phyloP scores from a whole-genome alignment of 306 rosid genomes.

The Prunus fruticosa region DNA sequence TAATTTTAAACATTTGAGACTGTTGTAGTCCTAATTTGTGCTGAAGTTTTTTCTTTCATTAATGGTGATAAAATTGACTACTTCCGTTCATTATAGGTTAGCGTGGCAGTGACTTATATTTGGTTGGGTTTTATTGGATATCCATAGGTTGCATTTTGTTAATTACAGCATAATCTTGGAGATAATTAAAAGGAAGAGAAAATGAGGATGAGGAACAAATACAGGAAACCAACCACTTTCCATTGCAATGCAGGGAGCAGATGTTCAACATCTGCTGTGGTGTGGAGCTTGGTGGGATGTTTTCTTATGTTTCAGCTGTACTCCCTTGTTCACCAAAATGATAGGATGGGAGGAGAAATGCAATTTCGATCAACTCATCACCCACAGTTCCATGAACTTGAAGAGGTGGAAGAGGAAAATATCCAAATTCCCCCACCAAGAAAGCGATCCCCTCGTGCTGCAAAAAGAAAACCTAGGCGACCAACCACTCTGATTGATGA shows the following conservation, averaged over 20 bases:
- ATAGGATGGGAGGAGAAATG: slow-evolving; percentile 29
- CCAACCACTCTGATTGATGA: slow-evolving; percentile 79
- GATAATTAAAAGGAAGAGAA: slow-evolving; percentile 57
- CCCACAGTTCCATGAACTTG: slow-evolving; percentile 71
- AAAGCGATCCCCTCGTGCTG: slow-evolving; percentile 92
- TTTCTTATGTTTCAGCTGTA: slow-evolving; percentile 61
- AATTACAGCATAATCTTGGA: slow-evolving; percentile 66
- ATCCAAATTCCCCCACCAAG: slow-evolving; percentile 90
- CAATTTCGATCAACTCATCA: slow-evolving; percentile 39
- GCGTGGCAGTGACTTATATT: slow-evolving; percentile 38
- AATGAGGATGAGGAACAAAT: slow-evolving; percentile 87
- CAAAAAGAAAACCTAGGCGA: slow-evolving; percentile 71
- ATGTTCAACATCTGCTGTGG: slow-evolving; percentile 47
- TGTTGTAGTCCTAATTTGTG: neutral
- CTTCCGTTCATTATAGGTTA: slow-evolving; percentile 23
- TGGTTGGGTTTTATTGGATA: slow-evolving; percentile 41
- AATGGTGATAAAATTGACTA: slow-evolving; percentile 3
- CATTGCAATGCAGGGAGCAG: slow-evolving; percentile 79
- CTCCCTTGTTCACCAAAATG: slow-evolving; percentile 40
- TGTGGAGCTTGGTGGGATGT: slow-evolving; percentile 83
- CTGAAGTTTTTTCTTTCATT: neutral
- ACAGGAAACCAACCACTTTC: slow-evolving; percentile 72
- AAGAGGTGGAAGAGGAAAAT: slow-evolving; percentile 74
- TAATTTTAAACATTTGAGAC: neutral
- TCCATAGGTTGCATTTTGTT: slow-evolving; percentile 67